These are phyloP conservation scores for Aspergillus thermomutatus DNA, from an alignment of 2,329 filamentous ascomycete species.

Conservation along the genomic window DNA sequence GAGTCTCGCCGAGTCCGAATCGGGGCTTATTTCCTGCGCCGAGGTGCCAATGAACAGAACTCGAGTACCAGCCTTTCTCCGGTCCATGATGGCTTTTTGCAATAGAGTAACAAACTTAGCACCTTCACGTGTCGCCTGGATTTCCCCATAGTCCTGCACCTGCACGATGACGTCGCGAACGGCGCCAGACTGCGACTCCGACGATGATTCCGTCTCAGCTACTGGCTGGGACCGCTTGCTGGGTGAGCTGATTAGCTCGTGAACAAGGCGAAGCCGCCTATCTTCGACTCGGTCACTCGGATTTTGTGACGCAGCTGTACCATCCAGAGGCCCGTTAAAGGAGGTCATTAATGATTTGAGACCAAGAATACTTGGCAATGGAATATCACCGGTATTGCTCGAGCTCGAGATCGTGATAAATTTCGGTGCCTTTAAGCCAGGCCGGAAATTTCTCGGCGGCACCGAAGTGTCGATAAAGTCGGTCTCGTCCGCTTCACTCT, in stretches of 20 bases:
- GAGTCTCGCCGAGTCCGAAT: conserved; percentile 42
- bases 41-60: conserved; percentile 80
- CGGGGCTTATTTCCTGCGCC: conserved; percentile 44
- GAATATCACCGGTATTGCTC: conserved; percentile 29
- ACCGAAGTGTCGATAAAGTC: conserved; percentile 23
- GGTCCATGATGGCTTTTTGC: conserved; percentile 66
- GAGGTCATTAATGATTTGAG: conserved; percentile 33
- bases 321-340: conserved; percentile 26
- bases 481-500: conserved; percentile 44
- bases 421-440: conserved; percentile 21
- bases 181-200: conserved; percentile 9
- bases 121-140: conserved; percentile 68
- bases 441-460: conserved; percentile 17
- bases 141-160: conserved; percentile 75
- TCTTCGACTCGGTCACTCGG: conserved; percentile 24
- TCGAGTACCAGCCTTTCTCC: conserved; percentile 67
- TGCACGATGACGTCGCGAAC: conserved; percentile 64
- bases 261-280: conserved; percentile 33
- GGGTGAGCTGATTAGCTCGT: conserved; percentile 32
- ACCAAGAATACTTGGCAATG: conserved; percentile 29
- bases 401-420: conserved; percentile 35
- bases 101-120: conserved; percentile 67
- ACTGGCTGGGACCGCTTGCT: conserved; percentile 6
- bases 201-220: conserved; percentile 7
- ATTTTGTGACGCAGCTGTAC: conserved; percentile 16